Evolutionary conservation across 2,329 filamentous ascomycete genomes (phyloP).

Genomic region (Fusarium falciforme): DNA sequence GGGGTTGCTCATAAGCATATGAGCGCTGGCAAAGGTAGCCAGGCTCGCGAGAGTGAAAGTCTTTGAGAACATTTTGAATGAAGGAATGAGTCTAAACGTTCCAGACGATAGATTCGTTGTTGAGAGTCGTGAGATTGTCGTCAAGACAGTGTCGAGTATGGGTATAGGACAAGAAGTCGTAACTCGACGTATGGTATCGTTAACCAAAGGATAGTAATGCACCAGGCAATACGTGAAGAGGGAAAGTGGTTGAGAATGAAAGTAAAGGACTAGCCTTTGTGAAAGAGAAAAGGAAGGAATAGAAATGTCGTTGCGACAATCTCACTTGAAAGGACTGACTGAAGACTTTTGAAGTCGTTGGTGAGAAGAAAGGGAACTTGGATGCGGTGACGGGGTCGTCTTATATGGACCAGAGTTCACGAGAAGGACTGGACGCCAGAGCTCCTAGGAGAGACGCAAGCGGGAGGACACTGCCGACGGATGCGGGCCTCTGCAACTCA

Average conservation of each 20-base stretch:
- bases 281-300: slow-evolving; percentile 42
- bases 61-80: slow-evolving; percentile 63
- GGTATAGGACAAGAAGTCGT: slow-evolving; percentile 36
- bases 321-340: slow-evolving; percentile 44
- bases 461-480: slow-evolving; percentile 35
- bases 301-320: slow-evolving; percentile 44
- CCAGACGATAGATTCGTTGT: slow-evolving; percentile 46
- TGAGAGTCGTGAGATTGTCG: slow-evolving; percentile 39
- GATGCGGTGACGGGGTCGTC: slow-evolving; percentile 28
- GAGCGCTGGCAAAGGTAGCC: slow-evolving; percentile 72
- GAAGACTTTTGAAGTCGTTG: slow-evolving; percentile 44
- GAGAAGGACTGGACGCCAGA: slow-evolving; percentile 32
- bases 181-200: slow-evolving; percentile 28
- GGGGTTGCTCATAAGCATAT: slow-evolving; percentile 80
- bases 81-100: slow-evolving; percentile 42
- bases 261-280: slow-evolving; percentile 44
- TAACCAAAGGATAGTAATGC: slow-evolving; percentile 43
- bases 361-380: slow-evolving; percentile 22
- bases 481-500: slow-evolving; percentile 23
- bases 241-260: slow-evolving; percentile 32
- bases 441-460: slow-evolving; percentile 25
- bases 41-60: slow-evolving; percentile 66
- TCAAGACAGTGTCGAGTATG: slow-evolving; percentile 45
- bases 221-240: slow-evolving; percentile 41
- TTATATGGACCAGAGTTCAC: slow-evolving; percentile 39